Evolutionary conservation across 2,329 filamentous ascomycete species (phyloP).

Genomic region (Scedosporium dehoogii): DNA sequence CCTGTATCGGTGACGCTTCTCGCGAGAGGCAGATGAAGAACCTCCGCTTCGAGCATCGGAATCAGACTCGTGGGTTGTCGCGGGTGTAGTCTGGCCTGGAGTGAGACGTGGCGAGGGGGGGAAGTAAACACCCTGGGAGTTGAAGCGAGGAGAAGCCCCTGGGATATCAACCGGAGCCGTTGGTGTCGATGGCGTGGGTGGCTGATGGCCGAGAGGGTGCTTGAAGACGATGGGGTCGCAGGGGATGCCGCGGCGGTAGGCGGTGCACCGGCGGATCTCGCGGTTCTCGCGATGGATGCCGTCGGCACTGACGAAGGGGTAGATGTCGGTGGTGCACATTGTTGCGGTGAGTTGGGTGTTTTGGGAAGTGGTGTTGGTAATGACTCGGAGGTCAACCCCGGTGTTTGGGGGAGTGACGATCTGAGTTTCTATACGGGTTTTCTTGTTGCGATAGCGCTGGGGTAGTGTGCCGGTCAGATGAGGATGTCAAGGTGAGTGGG

Average conservation of each 20-base stretch:
- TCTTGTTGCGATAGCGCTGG: background rate
- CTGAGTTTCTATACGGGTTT: background rate
- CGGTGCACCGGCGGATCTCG: slow-evolving; percentile 27
- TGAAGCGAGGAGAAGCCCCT: slow-evolving; percentile 22
- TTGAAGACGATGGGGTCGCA: slow-evolving; percentile 33
- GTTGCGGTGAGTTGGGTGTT: slow-evolving; percentile 18
- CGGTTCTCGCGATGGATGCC: slow-evolving; percentile 24
- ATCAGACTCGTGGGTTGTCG: background rate
- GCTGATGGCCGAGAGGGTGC: slow-evolving; percentile 26
- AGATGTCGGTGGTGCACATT: slow-evolving; percentile 41
- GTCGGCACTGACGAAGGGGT: slow-evolving; percentile 36
- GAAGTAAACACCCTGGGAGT: slow-evolving; percentile 26
- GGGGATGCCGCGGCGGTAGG: slow-evolving; percentile 27
- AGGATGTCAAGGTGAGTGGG: background rate
- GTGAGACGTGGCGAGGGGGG: slow-evolving; percentile 18
- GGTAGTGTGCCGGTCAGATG: background rate
- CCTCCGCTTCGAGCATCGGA: background rate
- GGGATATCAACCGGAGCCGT: slow-evolving; percentile 25
- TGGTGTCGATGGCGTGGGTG: slow-evolving; percentile 23
- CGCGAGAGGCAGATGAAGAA: background rate
- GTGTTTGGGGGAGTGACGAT: background rate
- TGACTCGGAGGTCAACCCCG: background rate
- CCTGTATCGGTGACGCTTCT: background rate
- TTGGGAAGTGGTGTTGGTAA: background rate
- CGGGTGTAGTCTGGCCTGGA: background rate